phyloP scores from a whole-genome alignment of 495 filamentous ascomycete species.

The Viridothelium virens region DNA sequence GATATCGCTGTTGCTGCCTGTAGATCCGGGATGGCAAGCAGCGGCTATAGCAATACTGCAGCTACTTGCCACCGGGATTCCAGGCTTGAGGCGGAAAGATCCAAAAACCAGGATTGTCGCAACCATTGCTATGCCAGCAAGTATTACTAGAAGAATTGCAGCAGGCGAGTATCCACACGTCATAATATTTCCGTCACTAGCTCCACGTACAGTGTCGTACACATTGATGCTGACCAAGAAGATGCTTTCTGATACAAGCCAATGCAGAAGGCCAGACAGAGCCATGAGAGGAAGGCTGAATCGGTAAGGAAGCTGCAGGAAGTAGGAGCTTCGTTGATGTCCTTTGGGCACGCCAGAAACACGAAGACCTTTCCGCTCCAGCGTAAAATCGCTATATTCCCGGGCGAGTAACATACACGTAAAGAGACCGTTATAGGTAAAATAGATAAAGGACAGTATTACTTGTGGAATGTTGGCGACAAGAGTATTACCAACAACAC shows the following conservation, averaged over 20 bases:
- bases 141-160: conserved; percentile 26
- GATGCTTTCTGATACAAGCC: conserved; percentile 22
- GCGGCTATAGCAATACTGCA: conserved; percentile 34
- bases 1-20: not conserved
- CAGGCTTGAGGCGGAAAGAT: conserved; percentile 18
- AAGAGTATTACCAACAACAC: conserved; percentile 28
- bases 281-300: conserved; percentile 19
- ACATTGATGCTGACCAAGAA: conserved; percentile 12
- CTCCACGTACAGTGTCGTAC: conserved; percentile 7
- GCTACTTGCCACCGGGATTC: conserved; percentile 31
- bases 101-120: conserved; percentile 18
- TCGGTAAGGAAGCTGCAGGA: conserved; percentile 20
- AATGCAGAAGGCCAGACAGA: conserved; percentile 15
- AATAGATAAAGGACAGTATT: conserved; percentile 40
- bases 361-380: conserved; percentile 15
- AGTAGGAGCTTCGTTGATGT: conserved; percentile 18
- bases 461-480: conserved; percentile 42
- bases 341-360: conserved; percentile 9
- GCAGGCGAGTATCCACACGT: conserved; percentile 29
- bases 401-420: conserved; percentile 38
- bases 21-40: conserved; percentile 20
- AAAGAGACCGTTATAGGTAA: conserved; percentile 37
- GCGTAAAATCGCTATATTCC: conserved; percentile 25
- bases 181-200: not conserved
- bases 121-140: conserved; percentile 21